A percentile compares a stretch with the other conserved stretches of the same genome.
Evolutionary conservation across 148 eudicot species (phyloP).

Genomic region (Rhododendron vialii): DNA sequence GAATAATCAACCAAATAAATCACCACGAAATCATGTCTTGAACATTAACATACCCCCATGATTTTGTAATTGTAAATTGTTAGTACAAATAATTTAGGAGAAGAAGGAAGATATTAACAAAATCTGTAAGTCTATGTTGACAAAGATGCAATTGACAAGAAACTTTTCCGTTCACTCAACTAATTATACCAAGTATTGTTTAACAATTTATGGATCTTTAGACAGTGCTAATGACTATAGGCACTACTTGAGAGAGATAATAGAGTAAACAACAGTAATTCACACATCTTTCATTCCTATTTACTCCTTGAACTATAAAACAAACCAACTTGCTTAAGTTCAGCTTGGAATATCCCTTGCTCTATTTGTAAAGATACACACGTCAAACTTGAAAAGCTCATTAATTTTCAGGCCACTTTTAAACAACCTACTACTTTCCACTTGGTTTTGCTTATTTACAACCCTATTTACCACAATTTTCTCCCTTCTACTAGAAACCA

Average conservation of each 20-base stretch:
- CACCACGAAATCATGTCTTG: neutral
- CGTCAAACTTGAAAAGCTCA: neutral
- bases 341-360: neutral
- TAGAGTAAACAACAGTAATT: neutral
- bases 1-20: neutral
- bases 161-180: neutral
- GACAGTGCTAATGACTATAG: neutral
- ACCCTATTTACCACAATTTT: neutral
- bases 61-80: neutral
- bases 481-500: neutral
- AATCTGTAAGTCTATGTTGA: neutral
- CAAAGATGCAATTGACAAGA: neutral
- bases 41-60: neutral
- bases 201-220: neutral
- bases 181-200: neutral
- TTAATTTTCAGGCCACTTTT: neutral
- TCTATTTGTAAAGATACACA: neutral
- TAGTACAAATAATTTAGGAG: neutral
- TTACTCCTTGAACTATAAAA: neutral
- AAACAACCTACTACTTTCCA: neutral
- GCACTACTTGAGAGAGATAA: neutral
- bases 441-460: neutral
- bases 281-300: neutral
- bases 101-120: neutral
- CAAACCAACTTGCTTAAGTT: neutral